Percentiles rank a stretch among this genome's conserved stretches.
These are phyloP conservation scores for Entomortierella parvispora DNA, from an alignment of 192 early-diverging fungal species.

Conservation along the genomic window DNA sequence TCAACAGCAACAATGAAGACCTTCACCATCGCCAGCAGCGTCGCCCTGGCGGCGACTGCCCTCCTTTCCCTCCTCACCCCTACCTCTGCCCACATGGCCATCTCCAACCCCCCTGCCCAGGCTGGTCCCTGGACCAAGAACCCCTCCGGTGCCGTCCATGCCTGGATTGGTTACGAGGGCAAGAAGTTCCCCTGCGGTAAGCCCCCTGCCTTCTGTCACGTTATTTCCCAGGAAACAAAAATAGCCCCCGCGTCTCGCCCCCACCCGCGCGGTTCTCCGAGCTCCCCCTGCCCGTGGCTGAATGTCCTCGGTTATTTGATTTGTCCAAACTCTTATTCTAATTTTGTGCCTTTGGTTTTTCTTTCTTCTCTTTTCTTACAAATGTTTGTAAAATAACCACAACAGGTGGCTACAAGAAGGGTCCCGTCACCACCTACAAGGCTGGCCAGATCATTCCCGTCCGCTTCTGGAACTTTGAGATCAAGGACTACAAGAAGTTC, in stretches of 20 bases:
- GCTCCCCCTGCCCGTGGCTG: no score
- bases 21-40: slow-evolving; percentile 2
- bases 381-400: not conserved
- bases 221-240: not conserved
- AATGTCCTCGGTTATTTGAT: no score
- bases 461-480: slow-evolving; percentile 53
- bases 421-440: slow-evolving; percentile 52
- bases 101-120: slow-evolving; percentile 40
- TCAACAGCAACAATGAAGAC: slow-evolving; percentile 6
- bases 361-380: not conserved
- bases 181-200: slow-evolving; percentile 52
- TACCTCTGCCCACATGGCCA: slow-evolving; percentile 43
- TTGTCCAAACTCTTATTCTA: no score
- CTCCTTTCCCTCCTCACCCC: slow-evolving; percentile 21
- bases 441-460: slow-evolving; percentile 60
- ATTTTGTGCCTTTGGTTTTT: not conserved
- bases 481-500: slow-evolving; percentile 30
- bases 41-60: slow-evolving; percentile 7
- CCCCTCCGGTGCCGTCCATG: slow-evolving; percentile 20
- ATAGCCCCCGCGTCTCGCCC: no score
- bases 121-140: slow-evolving; percentile 44
- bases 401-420: slow-evolving; percentile 41
- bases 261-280: no score
- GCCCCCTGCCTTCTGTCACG: not conserved
- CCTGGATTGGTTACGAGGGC: slow-evolving; percentile 33